A percentile compares a stretch with the other conserved stretches of the same genome.
phyloP scores from a whole-genome alignment of 2,329 filamentous ascomycete genomes.

The Eurotiales sp. region DNA sequence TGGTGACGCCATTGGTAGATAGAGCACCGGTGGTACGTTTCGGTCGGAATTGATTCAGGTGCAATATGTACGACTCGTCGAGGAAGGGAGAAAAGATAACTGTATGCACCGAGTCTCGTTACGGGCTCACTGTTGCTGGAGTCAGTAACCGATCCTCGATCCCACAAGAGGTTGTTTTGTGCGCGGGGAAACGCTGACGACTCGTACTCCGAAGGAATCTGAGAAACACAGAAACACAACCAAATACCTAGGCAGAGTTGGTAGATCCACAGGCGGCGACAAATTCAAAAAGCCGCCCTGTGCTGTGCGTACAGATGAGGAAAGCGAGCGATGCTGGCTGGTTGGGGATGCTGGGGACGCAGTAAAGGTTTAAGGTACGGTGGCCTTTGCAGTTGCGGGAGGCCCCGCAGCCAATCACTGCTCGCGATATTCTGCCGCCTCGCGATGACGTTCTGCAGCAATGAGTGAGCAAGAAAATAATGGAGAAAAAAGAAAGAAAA shows the following conservation, averaged over 20 bases:
- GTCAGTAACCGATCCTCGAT: slow-evolving; percentile 20
- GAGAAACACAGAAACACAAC: background rate
- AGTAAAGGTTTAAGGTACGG: slow-evolving; percentile 37
- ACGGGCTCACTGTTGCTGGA: slow-evolving; percentile 20
- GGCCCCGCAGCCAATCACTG: slow-evolving; percentile 11
- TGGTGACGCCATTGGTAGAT: slow-evolving; percentile 46
- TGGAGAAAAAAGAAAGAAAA: too few species aligned
- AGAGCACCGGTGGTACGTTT: background rate
- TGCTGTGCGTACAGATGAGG: slow-evolving; percentile 17
- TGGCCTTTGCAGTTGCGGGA: slow-evolving; percentile 32
- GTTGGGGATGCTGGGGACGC: slow-evolving; percentile 14
- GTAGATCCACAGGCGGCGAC: slow-evolving; percentile 15
- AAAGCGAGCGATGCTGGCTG: slow-evolving; percentile 18
- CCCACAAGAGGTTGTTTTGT: slow-evolving; percentile 13
- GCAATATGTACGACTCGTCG: background rate
- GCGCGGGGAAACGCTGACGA: slow-evolving; percentile 15
- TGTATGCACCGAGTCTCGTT: slow-evolving; percentile 16
- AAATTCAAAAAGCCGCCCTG: slow-evolving; percentile 16
- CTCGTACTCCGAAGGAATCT: slow-evolving; percentile 16
- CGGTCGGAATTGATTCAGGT: background rate
- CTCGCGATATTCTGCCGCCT: slow-evolving; percentile 22
- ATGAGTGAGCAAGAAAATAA: background rate
- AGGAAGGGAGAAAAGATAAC: background rate
- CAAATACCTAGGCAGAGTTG: background rate
- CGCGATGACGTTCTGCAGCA: background rate